Evolutionary conservation across 2,329 filamentous ascomycete genomes (phyloP), one percentile per base, ranked within the genome.

Genomic region (Fusarium euwallaceae): DNA sequence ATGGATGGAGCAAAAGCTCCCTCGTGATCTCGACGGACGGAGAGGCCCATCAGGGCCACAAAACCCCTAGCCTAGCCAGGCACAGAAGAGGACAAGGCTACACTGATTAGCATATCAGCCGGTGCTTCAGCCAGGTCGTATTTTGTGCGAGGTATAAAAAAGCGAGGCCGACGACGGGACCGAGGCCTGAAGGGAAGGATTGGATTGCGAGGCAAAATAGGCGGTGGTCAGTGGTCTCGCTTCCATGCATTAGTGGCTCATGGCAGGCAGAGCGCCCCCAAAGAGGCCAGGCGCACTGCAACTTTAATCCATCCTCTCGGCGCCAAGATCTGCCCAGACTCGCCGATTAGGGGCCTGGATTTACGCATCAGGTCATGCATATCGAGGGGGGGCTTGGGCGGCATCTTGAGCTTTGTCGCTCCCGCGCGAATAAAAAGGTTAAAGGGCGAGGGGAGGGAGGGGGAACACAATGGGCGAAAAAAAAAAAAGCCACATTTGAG

Each of bases 211-310:
- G 55, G 11, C 48, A 68, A 68, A 69, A 61, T 73, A 74, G 73
- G 58, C 66, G 64, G 70, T 62, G 76, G 66, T 76, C 71, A 74
- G 69, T 75, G 66, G 62, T 59, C 63, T 70, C 66, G 68, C 76
- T 72, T 75, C 71, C 68, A 48, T 75, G 72, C 72, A 75, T 74
- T 74, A 74, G 72, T 67, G 67, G 72, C 65, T 62, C 65, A 74
- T 64, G 70, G 66, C 53, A 62, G 41, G 55, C 62, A 67, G 67
- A 16, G 24, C 24, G 5, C 45, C 48, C 62, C 51, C 22, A 41
- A 69, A 66, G 61, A 29, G 68, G 73, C 69, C 71, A 71, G 73
- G 67, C 64, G 29, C 62, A 55, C 71, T 61, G 71, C 70, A 78
- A 72, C 67, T 73, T 77, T 76, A 76, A 72, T 72, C 56, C 12